Percentiles rank a stretch among this genome's conserved stretches.
Conservation (phyloP, 2,329 filamentous ascomycete genomes). For the Lasiodiplodia sp. region DNA sequence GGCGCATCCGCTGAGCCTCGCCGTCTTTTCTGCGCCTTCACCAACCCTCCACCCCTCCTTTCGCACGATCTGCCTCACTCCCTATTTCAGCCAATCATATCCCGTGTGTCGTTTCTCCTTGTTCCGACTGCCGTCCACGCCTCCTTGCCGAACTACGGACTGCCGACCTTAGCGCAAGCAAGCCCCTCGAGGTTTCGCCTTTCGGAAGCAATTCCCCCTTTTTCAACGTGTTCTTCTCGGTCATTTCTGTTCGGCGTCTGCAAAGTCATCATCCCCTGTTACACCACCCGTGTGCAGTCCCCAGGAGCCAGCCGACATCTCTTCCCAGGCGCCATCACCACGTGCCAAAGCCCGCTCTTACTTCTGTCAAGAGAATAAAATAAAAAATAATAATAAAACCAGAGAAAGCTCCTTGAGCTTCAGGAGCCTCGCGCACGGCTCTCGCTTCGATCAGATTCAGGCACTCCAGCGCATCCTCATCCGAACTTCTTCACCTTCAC, state of each 20-base stretch:
- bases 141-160: background rate
- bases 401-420: background rate
- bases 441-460: background rate
- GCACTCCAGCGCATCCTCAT: background rate
- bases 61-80: conserved; percentile 21
- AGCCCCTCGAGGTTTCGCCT: background rate
- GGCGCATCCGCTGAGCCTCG: conserved; percentile 24
- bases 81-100: conserved; percentile 19
- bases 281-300: background rate
- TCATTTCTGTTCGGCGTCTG: background rate
- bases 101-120: background rate
- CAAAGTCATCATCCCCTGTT: background rate
- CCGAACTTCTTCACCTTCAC: background rate
- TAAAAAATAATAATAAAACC: background rate
- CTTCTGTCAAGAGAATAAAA: background rate
- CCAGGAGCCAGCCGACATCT: conserved; percentile 1
- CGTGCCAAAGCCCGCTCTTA: conserved; percentile 11
- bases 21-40: conserved; percentile 22
- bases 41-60: conserved; percentile 13
- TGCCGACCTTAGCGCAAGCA: background rate
- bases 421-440: conserved; percentile 5
- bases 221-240: conserved; percentile 20
- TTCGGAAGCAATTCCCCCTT: background rate
- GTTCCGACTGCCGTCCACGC: background rate
- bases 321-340: background rate